These are phyloP conservation scores for Anethum foeniculum DNA, from an alignment of 140 eudicot genomes.

Conservation along the genomic window DNA sequence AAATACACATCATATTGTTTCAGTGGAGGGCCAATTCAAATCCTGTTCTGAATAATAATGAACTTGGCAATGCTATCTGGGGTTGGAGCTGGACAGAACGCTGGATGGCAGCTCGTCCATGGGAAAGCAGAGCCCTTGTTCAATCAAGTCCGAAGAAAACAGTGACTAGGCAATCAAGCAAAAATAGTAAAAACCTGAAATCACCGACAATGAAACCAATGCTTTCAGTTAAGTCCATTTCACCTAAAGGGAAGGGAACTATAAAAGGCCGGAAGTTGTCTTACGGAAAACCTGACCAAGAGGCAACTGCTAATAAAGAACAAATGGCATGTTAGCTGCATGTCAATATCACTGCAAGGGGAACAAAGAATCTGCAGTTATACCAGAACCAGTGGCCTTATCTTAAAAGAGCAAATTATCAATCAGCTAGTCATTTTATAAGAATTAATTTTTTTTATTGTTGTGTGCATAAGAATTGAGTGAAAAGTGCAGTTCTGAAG, in stretches of 20 bases:
- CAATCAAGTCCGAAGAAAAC: constrained; percentile 55
- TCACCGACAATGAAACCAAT: constrained; percentile 41
- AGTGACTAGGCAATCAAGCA: constrained; percentile 28
- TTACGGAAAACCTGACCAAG: constrained; percentile 36
- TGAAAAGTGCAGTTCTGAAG: background rate
- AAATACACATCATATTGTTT: constrained; percentile 7
- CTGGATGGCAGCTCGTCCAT: constrained; percentile 92
- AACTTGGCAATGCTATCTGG: constrained; percentile 65
- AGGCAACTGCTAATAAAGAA: constrained; percentile 25
- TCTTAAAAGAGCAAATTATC: background rate
- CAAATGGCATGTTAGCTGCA: constrained; percentile 21
- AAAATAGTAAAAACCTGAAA: constrained; percentile 27
- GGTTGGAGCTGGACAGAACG: constrained; percentile 99
- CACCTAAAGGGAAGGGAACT: constrained; percentile 43
- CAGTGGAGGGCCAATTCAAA: constrained; percentile 85
- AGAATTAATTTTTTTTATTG: background rate
- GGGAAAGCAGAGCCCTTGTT: constrained; percentile 63
- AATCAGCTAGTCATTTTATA: constrained; percentile 4
- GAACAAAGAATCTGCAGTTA: background rate
- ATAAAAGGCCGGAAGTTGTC: constrained; percentile 52
- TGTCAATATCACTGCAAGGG: background rate
- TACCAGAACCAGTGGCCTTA: background rate
- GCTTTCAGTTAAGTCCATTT: constrained; percentile 30
- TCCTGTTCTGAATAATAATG: constrained; percentile 30
- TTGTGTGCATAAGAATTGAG: background rate